Conservation (phyloP, 2,329 filamentous ascomycete genomes). For the Hypoxylon rubiginosum region DNA sequence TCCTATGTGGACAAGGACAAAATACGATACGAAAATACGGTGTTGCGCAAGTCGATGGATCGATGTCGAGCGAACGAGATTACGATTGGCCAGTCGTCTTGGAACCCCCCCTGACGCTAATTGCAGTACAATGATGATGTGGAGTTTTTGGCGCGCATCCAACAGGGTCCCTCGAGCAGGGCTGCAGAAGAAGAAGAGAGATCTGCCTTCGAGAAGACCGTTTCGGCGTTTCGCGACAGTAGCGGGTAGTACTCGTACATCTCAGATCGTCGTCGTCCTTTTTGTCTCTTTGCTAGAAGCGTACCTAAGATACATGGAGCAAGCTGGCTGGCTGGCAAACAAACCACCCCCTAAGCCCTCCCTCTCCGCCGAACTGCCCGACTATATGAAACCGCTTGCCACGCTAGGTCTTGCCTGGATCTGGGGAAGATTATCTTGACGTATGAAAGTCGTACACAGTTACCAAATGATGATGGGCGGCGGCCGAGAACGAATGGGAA, state of each 20-base stretch:
- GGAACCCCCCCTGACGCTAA: constrained; percentile 43
- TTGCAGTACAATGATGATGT: constrained; percentile 42
- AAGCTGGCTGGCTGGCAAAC: background rate
- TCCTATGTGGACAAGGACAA: constrained; percentile 22
- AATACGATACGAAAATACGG: constrained; percentile 45
- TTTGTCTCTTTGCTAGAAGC: background rate
- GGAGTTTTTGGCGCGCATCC: constrained; percentile 40
- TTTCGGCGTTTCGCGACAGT: constrained; percentile 39
- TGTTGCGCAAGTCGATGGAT: constrained; percentile 43
- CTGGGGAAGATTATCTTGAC: constrained; percentile 44
- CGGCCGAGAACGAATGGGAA: constrained; percentile 37
- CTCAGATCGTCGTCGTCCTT: constrained; percentile 22
- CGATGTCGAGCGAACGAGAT: constrained; percentile 41
- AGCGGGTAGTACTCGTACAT: constrained; percentile 22
- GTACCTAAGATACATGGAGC: constrained; percentile 13
- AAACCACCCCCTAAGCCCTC: too few species aligned
- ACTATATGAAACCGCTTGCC: constrained; percentile 33
- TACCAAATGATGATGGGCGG: constrained; percentile 43
- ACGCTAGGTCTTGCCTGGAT: constrained; percentile 35
- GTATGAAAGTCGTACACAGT: constrained; percentile 38
- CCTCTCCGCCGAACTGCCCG: background rate
- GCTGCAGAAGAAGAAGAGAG: constrained; percentile 44
- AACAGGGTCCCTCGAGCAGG: constrained; percentile 42
- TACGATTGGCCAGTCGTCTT: constrained; percentile 33
- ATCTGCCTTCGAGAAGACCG: constrained; percentile 43